Evolutionary conservation across 2,329 filamentous ascomycete species (phyloP), one percentile per base, ranked within the genome.

Genomic region (Pseudodiploospora longispora): DNA sequence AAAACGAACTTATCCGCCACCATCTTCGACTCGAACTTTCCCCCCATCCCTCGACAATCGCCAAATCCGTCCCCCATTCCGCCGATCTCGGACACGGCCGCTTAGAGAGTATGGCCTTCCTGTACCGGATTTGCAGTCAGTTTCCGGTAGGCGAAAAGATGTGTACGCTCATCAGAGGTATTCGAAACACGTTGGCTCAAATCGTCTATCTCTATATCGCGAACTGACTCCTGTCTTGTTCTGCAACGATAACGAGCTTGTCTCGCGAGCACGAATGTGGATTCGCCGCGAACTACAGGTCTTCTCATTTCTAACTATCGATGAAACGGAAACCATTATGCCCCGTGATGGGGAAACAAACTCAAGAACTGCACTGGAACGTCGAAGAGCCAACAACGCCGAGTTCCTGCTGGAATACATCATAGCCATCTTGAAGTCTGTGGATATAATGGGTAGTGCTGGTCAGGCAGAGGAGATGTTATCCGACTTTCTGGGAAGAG

Each of bases 361-460:
- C 12, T 10, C 43, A 1, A 48, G 43, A 31, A 50, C 37, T 5
- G 33, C 38, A 2, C 44, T 40, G 55, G 55, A 50, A 51, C 59
- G 44, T 43, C 57, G 52, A 27, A 50, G 78, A 35, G 75, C 75
- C 5, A 82, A 78, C 52, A 91, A 90, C 55, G 78, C 84, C 6
- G 89, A 95, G 57, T 95, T 90, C 50, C 63, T 96, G 8, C 74
- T 96, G 7, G 87, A 94, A 56, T 95, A 94, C 60, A 79, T 95
- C 42, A 66, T 96, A 35, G 84, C 85, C 7, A 85, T 96, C 27
- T 66, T 96, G 47, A 90, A 87, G 60, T 87, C 81, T 1, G 79
- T 93, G 10, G 88, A 95, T 56, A 73, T 90, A 4, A 88, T 88
- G 63, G 85, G 80, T 4, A 87, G 84, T 49, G 75, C 76, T 34